Evolutionary conservation across 768 basidiomycete species (phyloP).

Genomic region (Psilocybe azurescens): DNA sequence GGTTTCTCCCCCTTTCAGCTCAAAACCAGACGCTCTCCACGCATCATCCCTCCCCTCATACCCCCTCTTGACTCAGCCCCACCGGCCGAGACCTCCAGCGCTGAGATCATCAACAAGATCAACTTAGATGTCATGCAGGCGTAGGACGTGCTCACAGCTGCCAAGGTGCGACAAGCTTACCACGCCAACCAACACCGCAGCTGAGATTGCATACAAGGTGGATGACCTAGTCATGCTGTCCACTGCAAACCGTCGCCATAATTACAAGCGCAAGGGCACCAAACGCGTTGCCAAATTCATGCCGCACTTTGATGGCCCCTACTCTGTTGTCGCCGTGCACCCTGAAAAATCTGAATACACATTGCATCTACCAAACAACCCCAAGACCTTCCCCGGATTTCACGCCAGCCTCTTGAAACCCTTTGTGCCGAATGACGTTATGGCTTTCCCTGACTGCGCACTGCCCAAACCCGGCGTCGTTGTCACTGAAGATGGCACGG

Average conservation of each 20-base stretch:
- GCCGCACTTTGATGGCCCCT: slow-evolving; percentile 39
- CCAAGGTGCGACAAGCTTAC: slow-evolving; percentile 29
- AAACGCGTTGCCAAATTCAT: slow-evolving; percentile 47
- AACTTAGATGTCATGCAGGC: slow-evolving; percentile 6
- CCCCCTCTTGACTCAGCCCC: slow-evolving; percentile 7
- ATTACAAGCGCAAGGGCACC: slow-evolving; percentile 34
- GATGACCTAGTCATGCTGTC: slow-evolving; percentile 44
- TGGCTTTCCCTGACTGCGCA: slow-evolving; percentile 30
- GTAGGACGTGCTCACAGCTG: slow-evolving; percentile 1
- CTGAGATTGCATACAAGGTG: slow-evolving; percentile 27
- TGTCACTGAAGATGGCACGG: slow-evolving; percentile 4
- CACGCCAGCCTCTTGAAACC: slow-evolving; percentile 35
- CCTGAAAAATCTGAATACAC: slow-evolving; percentile 29
- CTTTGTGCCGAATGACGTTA: slow-evolving; percentile 33
- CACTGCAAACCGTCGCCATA: slow-evolving; percentile 30
- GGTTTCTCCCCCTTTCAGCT: slow-evolving; percentile 40
- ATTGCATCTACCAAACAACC: slow-evolving; percentile 33
- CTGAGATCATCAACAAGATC: slow-evolving; percentile 4
- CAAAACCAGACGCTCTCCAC: too few species aligned
- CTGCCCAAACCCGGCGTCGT: background rate
- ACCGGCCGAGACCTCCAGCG: background rate
- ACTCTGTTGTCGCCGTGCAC: slow-evolving; percentile 14
- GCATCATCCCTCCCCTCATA: slow-evolving; percentile 32
- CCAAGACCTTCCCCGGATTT: slow-evolving; percentile 34
- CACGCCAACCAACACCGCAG: slow-evolving; percentile 33